Base-by-base conservation (phyloP, 768 basidiomycete genomes). In the Rhodosporidiobolus odoratus region DNA sequence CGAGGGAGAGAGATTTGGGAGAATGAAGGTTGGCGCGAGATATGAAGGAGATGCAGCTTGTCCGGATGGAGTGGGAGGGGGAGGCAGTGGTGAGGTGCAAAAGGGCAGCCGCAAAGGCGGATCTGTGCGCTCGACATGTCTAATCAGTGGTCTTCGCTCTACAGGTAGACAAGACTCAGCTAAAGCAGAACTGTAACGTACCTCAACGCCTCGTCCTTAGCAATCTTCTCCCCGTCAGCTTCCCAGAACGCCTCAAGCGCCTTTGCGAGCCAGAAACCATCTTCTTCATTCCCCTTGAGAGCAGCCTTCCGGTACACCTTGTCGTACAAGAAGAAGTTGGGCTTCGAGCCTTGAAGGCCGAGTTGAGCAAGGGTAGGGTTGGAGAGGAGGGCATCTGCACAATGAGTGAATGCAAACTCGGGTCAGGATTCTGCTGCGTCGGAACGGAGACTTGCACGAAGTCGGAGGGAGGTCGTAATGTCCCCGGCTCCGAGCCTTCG, bases 281-380 rank as follows among this genome's bases (percentile, higher is more conserved):
- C 82, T 23, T 91, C 91, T 4, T 84, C 83, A 0, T 82, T 75
- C 12, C n/a, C 12, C 48, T 9, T n/a, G 48, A 23, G 21, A 23
- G 82, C 80, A 23, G 88, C 73, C 77, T 90, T 92, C 68, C 87
- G 85, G 76, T 91, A 92, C 0, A 91, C 86, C 78, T 90, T 92
- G 62, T 95, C 92, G 86, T 86, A 91, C 21, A 94, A 75, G 48
- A 97, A 79, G 81, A 96, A 96, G 2, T 89, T 88, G 0, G 91
- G 89, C 77, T 92, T 96, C 32, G 84, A 80, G 21, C 82, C 80
- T 5, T 30, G 27, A 8, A 79, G 59, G 27, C 79, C 72, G 45
- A 82, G 67, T 15, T 69, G 66, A 38, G 77, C 73, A 35, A 81
- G 54, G 25, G 75, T 74, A 0, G 78, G 56, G 54, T 79, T 79